Evolutionary conservation across 140 eudicot species (phyloP), one percentile per base, ranked within the genome.

Genomic region (Flaveria floridana): DNA sequence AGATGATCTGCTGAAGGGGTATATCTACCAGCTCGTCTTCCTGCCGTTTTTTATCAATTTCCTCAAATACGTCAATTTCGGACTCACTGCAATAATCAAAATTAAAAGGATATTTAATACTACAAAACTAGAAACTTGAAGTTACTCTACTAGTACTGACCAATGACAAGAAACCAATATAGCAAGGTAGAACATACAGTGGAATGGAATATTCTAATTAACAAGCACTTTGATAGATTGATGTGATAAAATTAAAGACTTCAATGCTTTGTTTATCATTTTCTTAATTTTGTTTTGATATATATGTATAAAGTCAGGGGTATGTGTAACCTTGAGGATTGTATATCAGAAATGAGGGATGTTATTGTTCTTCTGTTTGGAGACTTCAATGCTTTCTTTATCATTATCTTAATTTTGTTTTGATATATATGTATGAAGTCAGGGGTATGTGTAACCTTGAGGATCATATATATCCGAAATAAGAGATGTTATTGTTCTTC

Each of bases 51-150:
- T 84, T 88, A 85, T 95, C 99, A 76, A 95, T 68, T 68, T 87
- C 87, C 84, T 95, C 99, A 82, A 95, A 95, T 65, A 88, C 69
- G 74, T 89, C 97, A 61, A 95, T 95, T 81, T 95, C 99, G 13
- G 95, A 83, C 73, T 87, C 97, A 63, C 97, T 95, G 92, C 48
- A 75, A 75, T 58, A 75, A 75, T 15, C 28, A 26, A 41, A 61
- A 68, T 63, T 65, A 66, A 44, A 74, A 11, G 64, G 58, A 37
- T 25, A 66, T 58, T 66, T 79, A 51, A 41, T 67, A 55, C 55
- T 64, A 50, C 50, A 37, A 72, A 52, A 19, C 47, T 16, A 44
- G 30, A 55, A 39, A 51, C 0, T 14, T 28, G 7, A 72, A 37
- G 42, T 65, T 72, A 55, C 61, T 79, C 26, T 7, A 72, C 37